phyloP scores from a whole-genome alignment of 2,329 filamentous ascomycete genomes.

The Paracorniculantispora psalliotae region DNA sequence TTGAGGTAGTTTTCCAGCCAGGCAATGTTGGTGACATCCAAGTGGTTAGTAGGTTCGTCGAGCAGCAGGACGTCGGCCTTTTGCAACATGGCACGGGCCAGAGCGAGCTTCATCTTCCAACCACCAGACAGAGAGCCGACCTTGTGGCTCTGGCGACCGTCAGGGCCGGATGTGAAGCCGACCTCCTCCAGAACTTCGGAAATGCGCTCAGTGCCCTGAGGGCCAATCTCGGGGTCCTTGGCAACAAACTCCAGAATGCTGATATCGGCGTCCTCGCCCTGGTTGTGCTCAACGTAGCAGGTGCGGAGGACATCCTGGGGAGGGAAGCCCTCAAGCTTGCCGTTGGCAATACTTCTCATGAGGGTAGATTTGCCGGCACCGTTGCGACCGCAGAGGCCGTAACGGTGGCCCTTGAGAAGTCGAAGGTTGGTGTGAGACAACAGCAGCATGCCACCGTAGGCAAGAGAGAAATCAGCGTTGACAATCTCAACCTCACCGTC shows the following conservation, averaged over 20 bases:
- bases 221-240: conserved; percentile 81
- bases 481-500: conserved; percentile 94
- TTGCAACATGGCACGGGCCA: conserved; percentile 94
- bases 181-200: conserved; percentile 81
- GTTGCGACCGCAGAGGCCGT: conserved; percentile 94
- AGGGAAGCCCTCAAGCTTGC: conserved; percentile 96
- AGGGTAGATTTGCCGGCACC: conserved; percentile 98
- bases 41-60: conserved; percentile 98
- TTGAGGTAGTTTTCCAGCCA: conserved; percentile 96
- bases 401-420: conserved; percentile 92
- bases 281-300: conserved; percentile 98
- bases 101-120: conserved; percentile 99
- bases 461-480: conserved; percentile 94
- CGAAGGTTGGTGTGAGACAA: conserved; percentile 93
- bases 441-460: conserved; percentile 95
- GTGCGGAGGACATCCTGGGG: conserved; percentile 87
- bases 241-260: conserved; percentile 90
- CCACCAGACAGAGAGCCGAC: conserved; percentile 95
- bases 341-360: conserved; percentile 92
- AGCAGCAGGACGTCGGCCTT: conserved; percentile 93
- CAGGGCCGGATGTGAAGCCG: conserved; percentile 85
- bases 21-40: conserved; percentile 92
- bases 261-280: conserved; percentile 94
- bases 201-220: conserved; percentile 75
- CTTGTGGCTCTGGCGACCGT: conserved; percentile 81